Percentiles rank a stretch among this genome's conserved stretches.
Conservation (phyloP, 2,329 filamentous ascomycete species). For the Phyllosticta capitalensis region DNA sequence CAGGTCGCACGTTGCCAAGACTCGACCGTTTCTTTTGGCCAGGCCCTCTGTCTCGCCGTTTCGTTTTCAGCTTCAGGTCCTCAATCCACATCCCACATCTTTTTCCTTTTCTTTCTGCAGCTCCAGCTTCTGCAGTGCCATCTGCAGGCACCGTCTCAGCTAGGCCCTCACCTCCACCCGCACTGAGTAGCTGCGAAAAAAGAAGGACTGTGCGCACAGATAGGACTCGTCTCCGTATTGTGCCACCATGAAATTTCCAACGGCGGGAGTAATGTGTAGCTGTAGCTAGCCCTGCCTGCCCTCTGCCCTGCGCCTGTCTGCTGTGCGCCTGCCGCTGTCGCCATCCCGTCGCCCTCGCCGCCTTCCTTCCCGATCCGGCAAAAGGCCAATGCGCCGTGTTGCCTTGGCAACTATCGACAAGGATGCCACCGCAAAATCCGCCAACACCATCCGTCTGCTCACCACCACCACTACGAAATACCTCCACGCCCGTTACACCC, state of each 20-base stretch:
- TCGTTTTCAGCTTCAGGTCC: background rate
- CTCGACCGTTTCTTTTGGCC: background rate
- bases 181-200: too few species aligned
- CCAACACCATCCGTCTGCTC: background rate
- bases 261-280: too few species aligned
- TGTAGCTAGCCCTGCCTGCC: too few species aligned
- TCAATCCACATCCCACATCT: too few species aligned
- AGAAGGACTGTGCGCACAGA: background rate
- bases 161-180: too few species aligned
- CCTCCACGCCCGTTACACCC: background rate
- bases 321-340: background rate
- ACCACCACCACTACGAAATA: background rate
- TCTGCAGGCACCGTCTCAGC: background rate
- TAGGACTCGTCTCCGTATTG: background rate
- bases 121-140: background rate
- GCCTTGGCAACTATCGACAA: slow-evolving; percentile 8
- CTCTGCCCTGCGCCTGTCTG: background rate
- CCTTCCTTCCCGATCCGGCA: background rate
- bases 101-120: background rate
- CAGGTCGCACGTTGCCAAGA: background rate
- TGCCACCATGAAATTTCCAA: background rate
- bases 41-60: background rate
- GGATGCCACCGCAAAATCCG: background rate
- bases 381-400: slow-evolving; percentile 2
- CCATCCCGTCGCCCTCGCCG: slow-evolving; percentile 1